These are phyloP conservation scores for Turnera subulata DNA, from an alignment of 345 rosid species.

Conservation along the genomic window DNA sequence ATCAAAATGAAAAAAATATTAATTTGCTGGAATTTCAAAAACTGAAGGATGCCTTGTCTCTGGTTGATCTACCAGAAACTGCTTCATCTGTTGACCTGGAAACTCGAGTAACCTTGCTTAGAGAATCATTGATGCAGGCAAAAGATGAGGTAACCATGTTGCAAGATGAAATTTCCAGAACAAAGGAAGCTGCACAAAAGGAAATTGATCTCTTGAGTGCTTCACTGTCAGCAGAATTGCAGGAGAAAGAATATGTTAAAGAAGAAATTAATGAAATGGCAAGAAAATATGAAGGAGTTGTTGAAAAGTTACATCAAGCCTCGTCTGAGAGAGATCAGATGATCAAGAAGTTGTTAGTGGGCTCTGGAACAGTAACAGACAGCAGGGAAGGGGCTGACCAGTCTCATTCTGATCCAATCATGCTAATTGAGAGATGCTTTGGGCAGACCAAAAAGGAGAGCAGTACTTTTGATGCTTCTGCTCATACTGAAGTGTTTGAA, in stretches of 20 bases:
- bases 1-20: constrained; percentile 49
- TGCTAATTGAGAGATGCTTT: constrained; percentile 50
- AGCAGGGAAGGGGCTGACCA: constrained; percentile 29
- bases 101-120: constrained; percentile 60
- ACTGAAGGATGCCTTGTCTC: constrained; percentile 50
- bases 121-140: constrained; percentile 52
- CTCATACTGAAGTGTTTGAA: constrained; percentile 41
- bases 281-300: constrained; percentile 37
- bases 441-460: constrained; percentile 44
- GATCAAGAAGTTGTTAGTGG: constrained; percentile 49
- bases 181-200: constrained; percentile 36
- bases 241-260: constrained; percentile 56
- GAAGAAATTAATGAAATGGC: constrained; percentile 42
- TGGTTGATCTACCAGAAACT: constrained; percentile 59
- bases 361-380: constrained; percentile 43
- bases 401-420: constrained; percentile 33
- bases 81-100: constrained; percentile 48
- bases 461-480: constrained; percentile 32
- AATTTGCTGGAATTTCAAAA: constrained; percentile 47
- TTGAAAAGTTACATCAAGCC: constrained; percentile 35
- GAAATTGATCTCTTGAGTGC: constrained; percentile 52
- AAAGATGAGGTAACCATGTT: constrained; percentile 45
- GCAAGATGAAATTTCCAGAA: constrained; percentile 43
- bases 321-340: constrained; percentile 55
- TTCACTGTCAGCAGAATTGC: constrained; percentile 51